Evolutionary conservation across 305 asterid species (phyloP), one percentile per base, ranked within the genome.

Genomic region (Coffea humblotiana): DNA sequence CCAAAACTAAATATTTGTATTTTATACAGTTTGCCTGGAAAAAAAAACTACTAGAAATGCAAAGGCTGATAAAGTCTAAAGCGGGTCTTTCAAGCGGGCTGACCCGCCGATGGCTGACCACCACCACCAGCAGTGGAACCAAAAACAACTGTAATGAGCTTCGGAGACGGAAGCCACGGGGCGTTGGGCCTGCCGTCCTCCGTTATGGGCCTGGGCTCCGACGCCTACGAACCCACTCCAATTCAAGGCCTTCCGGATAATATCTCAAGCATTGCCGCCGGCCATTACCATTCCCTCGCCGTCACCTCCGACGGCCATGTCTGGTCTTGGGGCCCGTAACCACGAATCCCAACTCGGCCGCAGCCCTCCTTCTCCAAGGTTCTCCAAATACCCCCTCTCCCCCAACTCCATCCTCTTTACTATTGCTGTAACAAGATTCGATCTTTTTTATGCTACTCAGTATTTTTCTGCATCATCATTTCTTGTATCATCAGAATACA

Each of bases 241-340:
- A 35, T 95, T 75, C 80, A 88, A 3, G 87, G 85, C 73, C 94
- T 96, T 12, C 99, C 97, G 19, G 78, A 89, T 18, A 90, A 94
- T 72, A 85, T 96, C 77, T 84, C 87, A 87, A 23, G 83, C 83
- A 81, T 96, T 75, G 82, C 97, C 80, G 93, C 97, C 85, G 98
- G 99, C 37, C 98, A 95, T 80, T 94, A 92, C 84, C 97, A 95
- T 79, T 95, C 99, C 78, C 92, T 95, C 51, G 99, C 97, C 81
- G 90, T 92, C 87, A 95, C 97, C 76, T 82, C 90, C 54, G 82
- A 85, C 72, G 99, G 98, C n/a, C 89, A 87, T 12, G 88, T 93
- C 76, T 92, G 96, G 97, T 82, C 97, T 25, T 93, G 97, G 99
- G 99, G 99, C 45, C 45, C 98, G 99, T 40, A 92, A 94, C 75